Conservation (phyloP, 2,329 filamentous ascomycete genomes). For the Trichoderma atrobrunneum region DNA sequence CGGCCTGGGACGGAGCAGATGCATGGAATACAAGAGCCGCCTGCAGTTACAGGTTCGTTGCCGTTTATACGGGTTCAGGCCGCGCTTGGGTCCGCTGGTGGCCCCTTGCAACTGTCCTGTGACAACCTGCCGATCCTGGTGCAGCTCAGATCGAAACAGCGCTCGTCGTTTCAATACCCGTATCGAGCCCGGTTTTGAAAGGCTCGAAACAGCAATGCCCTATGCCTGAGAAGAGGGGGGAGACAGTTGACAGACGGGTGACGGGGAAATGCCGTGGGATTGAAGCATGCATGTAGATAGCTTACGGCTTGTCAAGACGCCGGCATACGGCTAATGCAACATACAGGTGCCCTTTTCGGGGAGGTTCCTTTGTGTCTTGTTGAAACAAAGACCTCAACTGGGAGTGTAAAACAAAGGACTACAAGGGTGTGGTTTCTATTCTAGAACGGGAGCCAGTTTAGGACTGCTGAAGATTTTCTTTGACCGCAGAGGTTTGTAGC, state of each 20-base stretch:
- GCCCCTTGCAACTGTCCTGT: conserved; percentile 15
- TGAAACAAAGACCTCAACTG: not conserved
- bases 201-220: not conserved
- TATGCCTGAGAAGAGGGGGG: not conserved
- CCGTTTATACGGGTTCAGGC: not conserved
- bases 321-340: not conserved
- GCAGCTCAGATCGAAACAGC: not conserved
- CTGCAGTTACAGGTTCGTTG: not conserved
- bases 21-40: not conserved
- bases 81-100: not conserved
- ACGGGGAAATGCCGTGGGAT: not conserved
- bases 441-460: not conserved
- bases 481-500: not conserved
- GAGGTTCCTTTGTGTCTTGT: not conserved
- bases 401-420: not conserved
- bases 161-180: not conserved
- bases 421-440: not conserved
- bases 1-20: not conserved
- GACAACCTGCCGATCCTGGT: conserved; percentile 5
- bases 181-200: not conserved
- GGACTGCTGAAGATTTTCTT: not conserved
- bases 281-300: not conserved
- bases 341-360: not conserved
- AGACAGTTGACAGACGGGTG: not conserved
- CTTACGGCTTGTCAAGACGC: not conserved